phyloP scores from a whole-genome alignment of 2,329 filamentous ascomycete genomes.

The Graphiopsis chlorocephala region DNA sequence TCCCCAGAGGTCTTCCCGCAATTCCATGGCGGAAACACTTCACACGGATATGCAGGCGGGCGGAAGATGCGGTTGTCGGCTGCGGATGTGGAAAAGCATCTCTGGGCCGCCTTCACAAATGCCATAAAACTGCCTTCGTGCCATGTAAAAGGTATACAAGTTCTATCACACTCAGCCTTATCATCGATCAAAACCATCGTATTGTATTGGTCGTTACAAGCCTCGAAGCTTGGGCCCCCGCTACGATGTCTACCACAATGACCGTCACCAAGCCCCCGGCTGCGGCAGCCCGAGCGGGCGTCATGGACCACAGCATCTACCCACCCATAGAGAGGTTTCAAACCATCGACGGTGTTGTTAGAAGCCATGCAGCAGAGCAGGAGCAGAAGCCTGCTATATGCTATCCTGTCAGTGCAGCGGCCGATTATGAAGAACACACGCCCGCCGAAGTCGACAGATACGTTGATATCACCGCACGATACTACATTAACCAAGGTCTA shows the following conservation, averaged over 20 bases:
- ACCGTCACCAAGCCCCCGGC: constrained; percentile 9
- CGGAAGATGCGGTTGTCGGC: not conserved
- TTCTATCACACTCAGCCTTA: not conserved
- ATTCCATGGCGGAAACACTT: not conserved
- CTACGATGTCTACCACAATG: constrained; percentile 13
- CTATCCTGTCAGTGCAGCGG: constrained; percentile 28
- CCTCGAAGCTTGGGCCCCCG: not conserved
- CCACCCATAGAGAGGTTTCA: constrained; percentile 28
- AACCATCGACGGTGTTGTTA: constrained; percentile 35
- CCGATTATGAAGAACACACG: constrained; percentile 33
- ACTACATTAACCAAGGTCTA: constrained; percentile 28
- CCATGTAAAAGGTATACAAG: not conserved
- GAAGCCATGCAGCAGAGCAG: constrained; percentile 29
- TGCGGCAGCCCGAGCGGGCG: not conserved
- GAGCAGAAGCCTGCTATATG: constrained; percentile 32
- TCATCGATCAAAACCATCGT: not conserved
- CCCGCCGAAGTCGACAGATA: constrained; percentile 28
- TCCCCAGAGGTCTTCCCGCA: not conserved
- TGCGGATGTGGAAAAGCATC: not conserved
- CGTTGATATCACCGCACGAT: constrained; percentile 27
- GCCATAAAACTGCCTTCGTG: not conserved
- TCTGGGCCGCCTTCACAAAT: not conserved
- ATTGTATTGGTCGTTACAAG: not conserved
- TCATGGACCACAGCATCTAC: constrained; percentile 19
- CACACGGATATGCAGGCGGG: not conserved